Evolutionary conservation across 78 protist genomes (phyloP).

Genomic region (Planoprotostelium fungivorum): DNA sequence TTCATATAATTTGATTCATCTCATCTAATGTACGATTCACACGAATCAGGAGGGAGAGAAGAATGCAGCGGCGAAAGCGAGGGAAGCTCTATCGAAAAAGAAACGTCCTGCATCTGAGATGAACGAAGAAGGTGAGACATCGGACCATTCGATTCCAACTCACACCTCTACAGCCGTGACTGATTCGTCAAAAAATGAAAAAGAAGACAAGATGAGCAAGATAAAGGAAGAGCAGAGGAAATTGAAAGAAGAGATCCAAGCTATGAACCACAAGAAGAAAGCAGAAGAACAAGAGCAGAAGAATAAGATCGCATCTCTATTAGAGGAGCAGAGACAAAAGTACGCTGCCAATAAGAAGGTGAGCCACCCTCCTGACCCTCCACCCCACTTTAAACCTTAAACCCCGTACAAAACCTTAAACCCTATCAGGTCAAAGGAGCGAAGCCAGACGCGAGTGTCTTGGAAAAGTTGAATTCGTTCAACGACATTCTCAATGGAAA

Average conservation of each 20-base stretch:
- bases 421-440: background rate
- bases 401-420: too few species aligned
- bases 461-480: background rate
- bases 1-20: too few species aligned
- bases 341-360: background rate
- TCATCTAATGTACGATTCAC: background rate
- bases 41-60: background rate
- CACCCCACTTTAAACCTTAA: too few species aligned
- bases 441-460: background rate
- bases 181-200: background rate
- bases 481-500: background rate
- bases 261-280: background rate
- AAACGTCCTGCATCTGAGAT: background rate
- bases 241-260: background rate
- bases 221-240: background rate
- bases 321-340: background rate
- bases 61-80: background rate
- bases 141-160: background rate
- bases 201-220: background rate
- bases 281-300: background rate
- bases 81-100: background rate
- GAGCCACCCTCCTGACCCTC: background rate
- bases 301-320: background rate
- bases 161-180: background rate
- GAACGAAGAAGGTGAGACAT: background rate